Percentiles rank a stretch among this genome's conserved stretches.
Conservation (phyloP, 768 basidiomycete genomes). For the Lactarius tabidus region DNA sequence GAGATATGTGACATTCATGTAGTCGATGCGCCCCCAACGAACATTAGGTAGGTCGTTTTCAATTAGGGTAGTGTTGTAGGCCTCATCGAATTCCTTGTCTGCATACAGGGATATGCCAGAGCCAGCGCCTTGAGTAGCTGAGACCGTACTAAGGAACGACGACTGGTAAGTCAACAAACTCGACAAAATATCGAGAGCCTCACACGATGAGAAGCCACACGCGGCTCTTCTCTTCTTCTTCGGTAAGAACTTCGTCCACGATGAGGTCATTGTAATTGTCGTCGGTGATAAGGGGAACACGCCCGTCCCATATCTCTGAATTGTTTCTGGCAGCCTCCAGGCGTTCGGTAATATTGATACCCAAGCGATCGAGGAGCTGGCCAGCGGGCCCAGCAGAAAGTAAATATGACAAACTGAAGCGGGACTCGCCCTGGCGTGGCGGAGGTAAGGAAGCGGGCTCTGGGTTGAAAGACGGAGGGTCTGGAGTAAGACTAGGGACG, state of each 20-base stretch:
- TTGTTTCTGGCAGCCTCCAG: slow-evolving; percentile 35
- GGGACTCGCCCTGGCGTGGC: slow-evolving; percentile 6
- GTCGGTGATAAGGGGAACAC: slow-evolving; percentile 79
- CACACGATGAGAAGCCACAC: slow-evolving; percentile 81
- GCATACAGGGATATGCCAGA: slow-evolving; percentile 67
- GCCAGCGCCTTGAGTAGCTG: slow-evolving; percentile 55
- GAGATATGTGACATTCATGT: slow-evolving; percentile 73
- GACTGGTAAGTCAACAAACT: not conserved
- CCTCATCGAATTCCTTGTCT: slow-evolving; percentile 69
- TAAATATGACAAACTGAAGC: slow-evolving; percentile 31
- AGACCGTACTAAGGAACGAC: slow-evolving; percentile 45
- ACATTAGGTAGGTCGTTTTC: slow-evolving; percentile 65
- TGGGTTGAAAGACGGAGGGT: slow-evolving; percentile 26
- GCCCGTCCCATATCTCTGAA: slow-evolving; percentile 56
- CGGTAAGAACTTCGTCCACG: slow-evolving; percentile 59
- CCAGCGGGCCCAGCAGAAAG: slow-evolving; percentile 53
- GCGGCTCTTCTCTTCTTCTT: slow-evolving; percentile 59
- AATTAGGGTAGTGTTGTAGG: slow-evolving; percentile 59
- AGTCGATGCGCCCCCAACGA: slow-evolving; percentile 84
- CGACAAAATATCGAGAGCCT: slow-evolving; percentile 27
- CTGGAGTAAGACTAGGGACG: slow-evolving; percentile 28
- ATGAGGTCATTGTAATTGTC: slow-evolving; percentile 71
- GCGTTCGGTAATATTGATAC: slow-evolving; percentile 68
- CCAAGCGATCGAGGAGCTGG: slow-evolving; percentile 50
- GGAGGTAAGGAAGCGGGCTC: slow-evolving; percentile 3